Percentiles rank a stretch among this genome's conserved stretches.
These are phyloP conservation scores for Boletus patriciae DNA, from an alignment of 768 basidiomycete species.

Conservation along the genomic window DNA sequence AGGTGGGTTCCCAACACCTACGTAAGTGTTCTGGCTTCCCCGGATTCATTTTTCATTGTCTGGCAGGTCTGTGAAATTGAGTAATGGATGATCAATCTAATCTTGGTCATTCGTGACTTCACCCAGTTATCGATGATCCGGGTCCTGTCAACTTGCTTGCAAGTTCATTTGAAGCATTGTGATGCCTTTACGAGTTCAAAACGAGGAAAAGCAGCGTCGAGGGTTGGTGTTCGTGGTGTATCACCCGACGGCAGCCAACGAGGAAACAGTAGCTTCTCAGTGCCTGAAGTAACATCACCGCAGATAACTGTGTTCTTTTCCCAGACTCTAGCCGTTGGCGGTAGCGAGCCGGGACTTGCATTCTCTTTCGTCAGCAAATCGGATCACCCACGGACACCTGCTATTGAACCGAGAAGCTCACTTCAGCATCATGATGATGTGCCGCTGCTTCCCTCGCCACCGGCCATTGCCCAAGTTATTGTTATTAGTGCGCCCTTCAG, in stretches of 20 bases:
- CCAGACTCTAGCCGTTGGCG: neutral
- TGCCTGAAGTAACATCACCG: neutral
- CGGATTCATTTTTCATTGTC: constrained; percentile 1
- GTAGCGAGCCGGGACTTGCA: neutral
- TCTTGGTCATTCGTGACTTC: neutral
- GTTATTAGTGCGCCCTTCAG: neutral
- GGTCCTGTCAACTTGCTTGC: neutral
- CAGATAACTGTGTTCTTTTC: neutral
- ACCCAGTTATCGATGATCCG: neutral
- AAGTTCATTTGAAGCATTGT: neutral
- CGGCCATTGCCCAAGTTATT: neutral
- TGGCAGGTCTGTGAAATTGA: neutral
- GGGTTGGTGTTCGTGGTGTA: neutral
- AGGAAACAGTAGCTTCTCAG: neutral
- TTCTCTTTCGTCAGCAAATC: neutral
- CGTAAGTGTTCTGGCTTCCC: constrained; percentile 14
- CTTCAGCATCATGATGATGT: neutral
- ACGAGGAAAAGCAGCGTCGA: neutral
- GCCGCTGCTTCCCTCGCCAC: neutral
- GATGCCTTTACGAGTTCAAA: too few relatives aligned
- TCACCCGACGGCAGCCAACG: neutral
- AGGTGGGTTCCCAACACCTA: constrained; percentile 1
- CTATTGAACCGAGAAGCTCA: neutral
- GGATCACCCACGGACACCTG: neutral
- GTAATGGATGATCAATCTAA: neutral